Percentiles rank a stretch among this genome's conserved stretches.
Evolutionary conservation across 805 yeast species (phyloP).

Genomic region (Kuraishia molischiana): DNA sequence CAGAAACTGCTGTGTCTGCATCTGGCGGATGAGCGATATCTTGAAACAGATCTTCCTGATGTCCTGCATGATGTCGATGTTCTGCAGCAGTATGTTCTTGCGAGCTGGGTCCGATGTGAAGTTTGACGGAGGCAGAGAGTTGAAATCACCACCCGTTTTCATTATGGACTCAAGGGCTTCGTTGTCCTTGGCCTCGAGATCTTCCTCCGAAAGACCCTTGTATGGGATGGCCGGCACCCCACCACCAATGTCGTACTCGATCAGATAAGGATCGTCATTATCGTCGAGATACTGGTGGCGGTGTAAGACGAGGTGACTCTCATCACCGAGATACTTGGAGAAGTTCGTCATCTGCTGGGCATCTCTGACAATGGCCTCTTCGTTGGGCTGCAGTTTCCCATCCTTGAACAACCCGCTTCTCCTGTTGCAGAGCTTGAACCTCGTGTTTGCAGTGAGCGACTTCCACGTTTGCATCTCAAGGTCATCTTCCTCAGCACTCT

Average conservation of each 20-base stretch:
- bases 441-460: constrained; percentile 63
- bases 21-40: constrained; percentile 76
- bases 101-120: constrained; percentile 21
- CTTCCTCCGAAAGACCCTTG: constrained; percentile 39
- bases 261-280: constrained; percentile 51
- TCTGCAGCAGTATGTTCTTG: constrained; percentile 45
- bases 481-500: constrained; percentile 57
- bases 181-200: constrained; percentile 34
- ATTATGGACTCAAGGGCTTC: constrained; percentile 27
- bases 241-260: constrained; percentile 80
- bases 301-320: constrained; percentile 20
- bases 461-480: constrained; percentile 80
- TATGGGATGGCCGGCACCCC: constrained; percentile 63
- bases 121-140: constrained; percentile 26
- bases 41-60: constrained; percentile 83
- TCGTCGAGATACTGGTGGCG: constrained; percentile 31
- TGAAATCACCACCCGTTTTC: constrained; percentile 16
- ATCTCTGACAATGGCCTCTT: constrained; percentile 60
- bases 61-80: constrained; percentile 75
- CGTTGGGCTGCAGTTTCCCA: constrained; percentile 48
- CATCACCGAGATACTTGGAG: constrained; percentile 32
- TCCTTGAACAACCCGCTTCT: constrained; percentile 61
- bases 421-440: constrained; percentile 65
- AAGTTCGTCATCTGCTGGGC: constrained; percentile 60
- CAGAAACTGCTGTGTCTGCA: constrained; percentile 75